Evolutionary conservation across 106 monocot genomes (phyloP), one percentile per base, ranked within the genome.

Genomic region (Agapanthus africanus): DNA sequence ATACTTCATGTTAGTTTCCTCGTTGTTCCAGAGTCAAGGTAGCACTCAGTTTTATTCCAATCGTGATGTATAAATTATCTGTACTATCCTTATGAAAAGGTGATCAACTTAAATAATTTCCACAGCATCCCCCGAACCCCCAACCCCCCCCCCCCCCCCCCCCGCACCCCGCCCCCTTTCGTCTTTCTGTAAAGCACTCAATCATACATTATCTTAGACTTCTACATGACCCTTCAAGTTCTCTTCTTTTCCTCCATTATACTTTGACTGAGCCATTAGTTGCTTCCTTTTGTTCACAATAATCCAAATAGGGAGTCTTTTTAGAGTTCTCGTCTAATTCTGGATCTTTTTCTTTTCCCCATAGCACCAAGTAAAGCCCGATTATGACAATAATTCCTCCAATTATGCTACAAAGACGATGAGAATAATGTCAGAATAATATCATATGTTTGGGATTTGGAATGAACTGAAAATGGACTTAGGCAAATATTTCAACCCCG

Each of bases 321-420:
- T 79, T 42, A 57, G 42, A 18, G 67, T 54, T 63, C 11, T 21
- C 31, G 37, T 56, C 32, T 13, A 64, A 16, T 63, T 71, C 76
- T 78, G 84, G 73, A 26, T 90, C 90, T 60, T 54, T 79, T 32
- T 87, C 90, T 75, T 94, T 94, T 16, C 94, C 90, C 94, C 90
- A 94, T 14, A 90, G 71, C 42, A 94, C 59, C 57, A 85, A 31
- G 47, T 94, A 94, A 14, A 90, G 80, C 19, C 90, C 90, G 34
- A 79, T 49, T 21, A 85, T 85, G 35, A 94, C 94, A 60, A 83
- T 42, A 49, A 72, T 21, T 27, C 84, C 94, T 76, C 94, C 94
- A 16, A 90, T 75, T 79, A 94, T 74, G 77, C 94, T 94, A 37
- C 41, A 82, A 61, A n/a, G 35, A 15, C 3, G 25, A 60, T 27